Evolutionary conservation across 1,284 basidiomycete genomes (phyloP), one percentile per base, ranked within the genome.

Genomic region (Leccinum griseonigrum): DNA sequence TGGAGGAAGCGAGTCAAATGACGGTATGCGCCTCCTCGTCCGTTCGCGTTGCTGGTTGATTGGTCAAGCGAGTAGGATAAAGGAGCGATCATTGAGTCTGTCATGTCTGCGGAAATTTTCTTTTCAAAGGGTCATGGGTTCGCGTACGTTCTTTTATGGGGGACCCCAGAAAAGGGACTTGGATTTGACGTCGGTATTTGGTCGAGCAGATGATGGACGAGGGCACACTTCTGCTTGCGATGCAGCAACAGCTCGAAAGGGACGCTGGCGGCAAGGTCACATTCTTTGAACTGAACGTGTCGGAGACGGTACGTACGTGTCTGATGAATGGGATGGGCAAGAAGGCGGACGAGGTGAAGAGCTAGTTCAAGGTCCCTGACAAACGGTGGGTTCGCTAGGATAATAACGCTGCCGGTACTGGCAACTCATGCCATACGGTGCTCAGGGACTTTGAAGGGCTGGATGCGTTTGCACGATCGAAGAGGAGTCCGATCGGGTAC

Each of bases 401-500:
- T 1, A 14, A 10, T 7, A 34, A 18, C 10, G 14, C 59, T 22
- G 18, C 29, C 18, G 29, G 16, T 13, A 26, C 14, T 63, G 32
- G 31, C 5, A 4, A 63, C 54, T 63, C 64, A 61, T 56, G n/a
- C 16, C 5, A 8, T 46, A 89, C 90, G 2, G 79, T 83, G n/a
- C 79, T 84, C 10, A 81, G 86, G 59, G 93, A 97, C 74, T 97
- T 95, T 76, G 90, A 94, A 38, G 87, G 83, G 1, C 81, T 98
- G 7, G 94, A 97, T 60, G 71, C 81, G 0, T 96, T 97, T 72
- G 85, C 94, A 0, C 90, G 88, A 68, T 89, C 87, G 52, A 95
- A 88, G 75, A 87, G 93, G 67, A 94, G 91, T 73, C 96, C 97
- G 1, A 97, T 98, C 64, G 97, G 97, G 3, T 98, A 96, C 71